A percentile compares a stretch with the other conserved stretches of the same genome.
These are phyloP conservation scores for Agaricus sinodeliciosus DNA, from an alignment of 768 basidiomycete genomes.

Conservation along the genomic window DNA sequence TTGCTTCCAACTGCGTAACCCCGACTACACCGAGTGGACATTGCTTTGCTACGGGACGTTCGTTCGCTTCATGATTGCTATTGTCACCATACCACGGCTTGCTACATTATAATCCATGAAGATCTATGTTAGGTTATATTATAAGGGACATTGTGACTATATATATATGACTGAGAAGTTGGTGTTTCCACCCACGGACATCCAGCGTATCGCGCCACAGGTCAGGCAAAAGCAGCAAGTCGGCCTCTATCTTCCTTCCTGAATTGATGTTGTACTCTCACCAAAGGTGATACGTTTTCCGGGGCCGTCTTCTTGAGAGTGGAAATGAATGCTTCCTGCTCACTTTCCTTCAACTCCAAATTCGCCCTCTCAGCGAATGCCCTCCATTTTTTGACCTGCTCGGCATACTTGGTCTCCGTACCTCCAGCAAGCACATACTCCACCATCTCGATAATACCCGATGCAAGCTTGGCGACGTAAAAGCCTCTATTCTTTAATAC, in stretches of 20 bases:
- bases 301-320: neutral
- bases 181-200: too few relatives aligned
- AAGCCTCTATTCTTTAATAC: constrained; percentile 30
- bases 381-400: constrained; percentile 23
- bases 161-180: too few relatives aligned
- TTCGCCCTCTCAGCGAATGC: constrained; percentile 15
- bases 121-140: too few relatives aligned
- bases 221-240: neutral
- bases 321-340: constrained; percentile 8
- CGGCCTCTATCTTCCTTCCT: neutral
- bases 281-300: neutral
- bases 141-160: too few relatives aligned
- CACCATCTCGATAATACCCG: constrained; percentile 35
- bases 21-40: neutral
- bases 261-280: neutral
- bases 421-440: constrained; percentile 23
- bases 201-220: too few relatives aligned
- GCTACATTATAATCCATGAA: neutral
- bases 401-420: constrained; percentile 15
- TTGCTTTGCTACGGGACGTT: neutral
- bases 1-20: neutral
- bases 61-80: neutral
- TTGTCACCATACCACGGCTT: neutral
- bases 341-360: constrained; percentile 2
- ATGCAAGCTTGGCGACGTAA: constrained; percentile 42